phyloP scores from a whole-genome alignment of 306 rosid genomes.

The Gillenia trifoliata region DNA sequence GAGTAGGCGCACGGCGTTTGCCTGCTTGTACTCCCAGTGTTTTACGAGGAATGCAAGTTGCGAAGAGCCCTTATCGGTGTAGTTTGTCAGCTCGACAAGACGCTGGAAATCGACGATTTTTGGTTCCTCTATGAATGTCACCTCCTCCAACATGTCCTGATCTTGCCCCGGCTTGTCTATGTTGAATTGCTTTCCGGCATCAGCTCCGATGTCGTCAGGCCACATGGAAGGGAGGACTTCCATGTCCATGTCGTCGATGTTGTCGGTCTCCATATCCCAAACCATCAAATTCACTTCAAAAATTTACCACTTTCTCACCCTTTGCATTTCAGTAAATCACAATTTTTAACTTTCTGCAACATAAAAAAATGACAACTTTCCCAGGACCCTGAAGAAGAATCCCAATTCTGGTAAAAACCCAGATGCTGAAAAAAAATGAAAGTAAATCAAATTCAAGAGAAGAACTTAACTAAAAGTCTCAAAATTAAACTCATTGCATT shows the following conservation, averaged over 20 bases:
- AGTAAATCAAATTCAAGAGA: neutral
- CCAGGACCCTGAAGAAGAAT: neutral
- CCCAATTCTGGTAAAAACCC: neutral
- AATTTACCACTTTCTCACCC: neutral
- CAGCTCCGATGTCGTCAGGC: constrained; percentile 89
- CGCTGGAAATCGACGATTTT: constrained; percentile 79
- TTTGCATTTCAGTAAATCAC: constrained; percentile 11
- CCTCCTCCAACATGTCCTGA: constrained; percentile 89
- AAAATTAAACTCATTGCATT: neutral
- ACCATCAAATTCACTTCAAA: constrained; percentile 44
- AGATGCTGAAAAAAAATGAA: neutral
- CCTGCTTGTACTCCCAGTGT: constrained; percentile 90
- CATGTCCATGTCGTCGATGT: constrained; percentile 73
- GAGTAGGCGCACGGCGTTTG: constrained; percentile 80
- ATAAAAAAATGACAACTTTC: neutral
- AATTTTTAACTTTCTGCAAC: neutral
- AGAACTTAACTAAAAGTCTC: neutral
- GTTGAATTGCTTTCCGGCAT: constrained; percentile 78
- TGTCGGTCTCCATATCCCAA: constrained; percentile 75
- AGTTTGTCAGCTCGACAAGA: constrained; percentile 74
- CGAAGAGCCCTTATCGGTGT: constrained; percentile 80
- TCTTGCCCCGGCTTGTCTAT: constrained; percentile 82
- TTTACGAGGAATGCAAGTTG: constrained; percentile 73
- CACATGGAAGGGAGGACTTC: constrained; percentile 88
- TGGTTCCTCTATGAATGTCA: constrained; percentile 69